A percentile compares a stretch with the other conserved stretches of the same genome.
Evolutionary conservation across 2,329 filamentous ascomycete genomes (phyloP).

Genomic region (Alternaria hordeiaustralica): DNA sequence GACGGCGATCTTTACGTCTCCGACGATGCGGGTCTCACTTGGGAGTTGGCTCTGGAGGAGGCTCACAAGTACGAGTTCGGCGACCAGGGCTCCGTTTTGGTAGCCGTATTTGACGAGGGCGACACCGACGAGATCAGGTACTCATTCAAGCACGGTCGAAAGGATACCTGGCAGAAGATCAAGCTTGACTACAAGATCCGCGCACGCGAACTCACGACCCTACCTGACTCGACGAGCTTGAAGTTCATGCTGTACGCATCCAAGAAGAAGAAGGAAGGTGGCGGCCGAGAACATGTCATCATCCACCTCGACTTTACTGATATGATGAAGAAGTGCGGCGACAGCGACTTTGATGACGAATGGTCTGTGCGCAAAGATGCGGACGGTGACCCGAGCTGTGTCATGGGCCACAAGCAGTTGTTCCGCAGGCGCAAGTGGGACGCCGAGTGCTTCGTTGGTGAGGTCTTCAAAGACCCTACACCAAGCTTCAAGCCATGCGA

Average conservation of each 20-base stretch:
- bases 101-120: conserved; percentile 76
- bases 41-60: conserved; percentile 75
- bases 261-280: conserved; percentile 49
- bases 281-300: conserved; percentile 65
- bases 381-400: conserved; percentile 80
- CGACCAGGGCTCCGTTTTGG: conserved; percentile 85
- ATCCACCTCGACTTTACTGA: conserved; percentile 84
- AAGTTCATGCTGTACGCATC: conserved; percentile 82
- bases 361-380: conserved; percentile 87
- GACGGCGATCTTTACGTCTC: conserved; percentile 87
- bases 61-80: conserved; percentile 97
- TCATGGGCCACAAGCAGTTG: conserved; percentile 95
- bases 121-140: conserved; percentile 72
- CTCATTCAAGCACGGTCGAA: conserved; percentile 86
- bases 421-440: conserved; percentile 85
- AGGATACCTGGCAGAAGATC: conserved; percentile 71
- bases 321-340: conserved; percentile 78
- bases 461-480: conserved; percentile 80
- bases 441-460: conserved; percentile 86
- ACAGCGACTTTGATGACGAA: conserved; percentile 75
- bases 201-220: conserved; percentile 80
- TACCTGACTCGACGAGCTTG: conserved; percentile 88
- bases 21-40: conserved; percentile 86
- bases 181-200: conserved; percentile 73
- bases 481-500: conserved; percentile 76